A percentile compares a stretch with the other conserved stretches of the same genome.
These are phyloP conservation scores for Hypoxylon sp. DNA, from an alignment of 2,329 filamentous ascomycete species.

Conservation along the genomic window DNA sequence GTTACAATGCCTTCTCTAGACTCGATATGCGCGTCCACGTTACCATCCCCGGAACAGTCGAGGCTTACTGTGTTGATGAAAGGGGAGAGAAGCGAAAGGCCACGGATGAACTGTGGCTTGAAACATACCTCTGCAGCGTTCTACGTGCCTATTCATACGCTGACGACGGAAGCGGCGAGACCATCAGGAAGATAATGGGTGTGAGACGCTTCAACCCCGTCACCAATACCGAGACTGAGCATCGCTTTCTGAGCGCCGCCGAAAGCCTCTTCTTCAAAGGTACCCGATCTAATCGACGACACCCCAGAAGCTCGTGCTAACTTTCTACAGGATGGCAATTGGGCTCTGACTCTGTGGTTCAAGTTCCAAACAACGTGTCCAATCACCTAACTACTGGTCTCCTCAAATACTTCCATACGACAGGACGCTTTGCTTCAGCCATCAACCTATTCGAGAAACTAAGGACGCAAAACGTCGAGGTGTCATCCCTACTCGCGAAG, in stretches of 20 bases:
- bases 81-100: conserved; percentile 94
- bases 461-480: conserved; percentile 89
- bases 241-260: conserved; percentile 93
- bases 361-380: conserved; percentile 95
- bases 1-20: conserved; percentile 99
- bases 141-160: conserved; percentile 96
- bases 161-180: conserved; percentile 93
- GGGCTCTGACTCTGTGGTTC: conserved; percentile 95
- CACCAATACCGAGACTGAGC: conserved; percentile 97
- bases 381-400: conserved; percentile 97
- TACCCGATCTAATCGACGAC: conserved; percentile 55
- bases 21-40: conserved; percentile 99
- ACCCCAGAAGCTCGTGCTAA: conserved; percentile 17
- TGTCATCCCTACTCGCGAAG: conserved; percentile 91
- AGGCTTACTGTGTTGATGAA: conserved; percentile 98
- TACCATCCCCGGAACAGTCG: conserved; percentile 94
- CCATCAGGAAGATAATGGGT: conserved; percentile 97
- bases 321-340: conserved; percentile 86
- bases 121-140: conserved; percentile 97
- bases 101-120: conserved; percentile 94
- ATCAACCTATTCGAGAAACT: conserved; percentile 99
- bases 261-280: conserved; percentile 96
- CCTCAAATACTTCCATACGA: conserved; percentile 94
- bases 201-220: conserved; percentile 97
- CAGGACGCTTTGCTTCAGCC: conserved; percentile 91